phyloP scores from a whole-genome alignment of 805 yeast genomes.

The Crinitomyces ghanaensis region DNA sequence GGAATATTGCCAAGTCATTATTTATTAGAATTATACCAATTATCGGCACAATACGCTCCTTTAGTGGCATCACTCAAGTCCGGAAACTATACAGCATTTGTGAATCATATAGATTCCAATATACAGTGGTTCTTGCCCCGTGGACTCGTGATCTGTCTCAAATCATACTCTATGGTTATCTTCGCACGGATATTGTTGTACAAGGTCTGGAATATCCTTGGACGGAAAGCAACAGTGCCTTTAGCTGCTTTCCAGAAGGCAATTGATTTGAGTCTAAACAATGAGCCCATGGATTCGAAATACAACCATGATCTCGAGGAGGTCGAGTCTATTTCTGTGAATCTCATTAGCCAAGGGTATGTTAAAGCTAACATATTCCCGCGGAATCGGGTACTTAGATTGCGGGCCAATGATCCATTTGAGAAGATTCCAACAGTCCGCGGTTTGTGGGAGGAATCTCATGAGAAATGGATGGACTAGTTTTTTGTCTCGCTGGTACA shows the following conservation, averaged over 20 bases:
- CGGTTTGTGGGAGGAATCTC: no score
- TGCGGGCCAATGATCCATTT: slow-evolving; percentile 15
- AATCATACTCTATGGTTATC: slow-evolving; percentile 20
- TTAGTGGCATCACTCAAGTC: slow-evolving; percentile 29
- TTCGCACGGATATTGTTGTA: slow-evolving; percentile 22
- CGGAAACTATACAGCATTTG: slow-evolving; percentile 34
- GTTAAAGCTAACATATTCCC: slow-evolving; percentile 28
- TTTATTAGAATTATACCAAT: slow-evolving; percentile 18
- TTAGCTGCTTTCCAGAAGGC: slow-evolving; percentile 12
- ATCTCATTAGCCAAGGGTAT: slow-evolving; percentile 25
- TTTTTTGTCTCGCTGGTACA: no score
- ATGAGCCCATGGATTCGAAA: slow-evolving; percentile 5
- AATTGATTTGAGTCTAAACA: slow-evolving; percentile 4
- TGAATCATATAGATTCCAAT: slow-evolving; percentile 24
- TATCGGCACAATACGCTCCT: slow-evolving; percentile 28
- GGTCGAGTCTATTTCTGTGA: slow-evolving; percentile 23
- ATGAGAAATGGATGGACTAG: no score
- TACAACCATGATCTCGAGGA: slow-evolving; percentile 6
- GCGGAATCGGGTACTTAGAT: slow-evolving; percentile 11
- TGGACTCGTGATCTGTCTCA: slow-evolving; percentile 20
- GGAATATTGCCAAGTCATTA: slow-evolving; percentile 40
- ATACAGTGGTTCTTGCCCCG: slow-evolving; percentile 19
- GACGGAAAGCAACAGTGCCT: slow-evolving; percentile 5
- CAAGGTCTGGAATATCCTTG: slow-evolving; percentile 4
- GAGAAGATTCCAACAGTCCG: no score